phyloP scores from a whole-genome alignment of 306 rosid genomes.

The apple (Malus domestica) region DNA sequence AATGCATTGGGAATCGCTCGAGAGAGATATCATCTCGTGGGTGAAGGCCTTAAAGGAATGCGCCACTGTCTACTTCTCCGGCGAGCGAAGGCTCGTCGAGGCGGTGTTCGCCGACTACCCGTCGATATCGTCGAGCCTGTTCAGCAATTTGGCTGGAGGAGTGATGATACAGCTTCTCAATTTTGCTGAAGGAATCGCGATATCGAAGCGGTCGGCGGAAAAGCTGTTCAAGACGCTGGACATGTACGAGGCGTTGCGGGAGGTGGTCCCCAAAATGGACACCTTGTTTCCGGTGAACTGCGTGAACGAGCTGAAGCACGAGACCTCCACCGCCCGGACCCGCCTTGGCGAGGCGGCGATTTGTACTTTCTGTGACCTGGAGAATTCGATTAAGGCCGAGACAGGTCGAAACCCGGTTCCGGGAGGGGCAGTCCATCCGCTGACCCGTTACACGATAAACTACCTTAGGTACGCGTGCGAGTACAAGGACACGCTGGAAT shows the following conservation, averaged over 20 bases:
- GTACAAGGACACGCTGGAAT: conserved; percentile 55
- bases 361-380: conserved; percentile 51
- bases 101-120: conserved; percentile 34
- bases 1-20: conserved; percentile 63
- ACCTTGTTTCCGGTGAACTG: conserved; percentile 18
- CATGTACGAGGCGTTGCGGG: conserved; percentile 62
- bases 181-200: conserved; percentile 49
- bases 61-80: conserved; percentile 33
- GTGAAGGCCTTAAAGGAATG: conserved; percentile 44
- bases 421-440: conserved; percentile 65
- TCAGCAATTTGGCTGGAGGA: conserved; percentile 27
- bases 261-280: conserved; percentile 18
- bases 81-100: conserved; percentile 36
- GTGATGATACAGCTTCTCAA: conserved; percentile 42
- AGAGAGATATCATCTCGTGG: conserved; percentile 54
- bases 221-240: conserved; percentile 69
- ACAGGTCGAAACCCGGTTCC: conserved; percentile 54
- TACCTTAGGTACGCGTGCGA: conserved; percentile 68
- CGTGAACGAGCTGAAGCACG: conserved; percentile 29
- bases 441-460: conserved; percentile 77
- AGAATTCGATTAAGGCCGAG: conserved; percentile 57
- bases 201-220: conserved; percentile 52
- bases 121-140: conserved; percentile 22
- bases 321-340: conserved; percentile 21
- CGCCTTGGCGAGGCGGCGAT: conserved; percentile 40